Evolutionary conservation across 345 rosid genomes (phyloP).

Genomic region (Populus ilicifolia): DNA sequence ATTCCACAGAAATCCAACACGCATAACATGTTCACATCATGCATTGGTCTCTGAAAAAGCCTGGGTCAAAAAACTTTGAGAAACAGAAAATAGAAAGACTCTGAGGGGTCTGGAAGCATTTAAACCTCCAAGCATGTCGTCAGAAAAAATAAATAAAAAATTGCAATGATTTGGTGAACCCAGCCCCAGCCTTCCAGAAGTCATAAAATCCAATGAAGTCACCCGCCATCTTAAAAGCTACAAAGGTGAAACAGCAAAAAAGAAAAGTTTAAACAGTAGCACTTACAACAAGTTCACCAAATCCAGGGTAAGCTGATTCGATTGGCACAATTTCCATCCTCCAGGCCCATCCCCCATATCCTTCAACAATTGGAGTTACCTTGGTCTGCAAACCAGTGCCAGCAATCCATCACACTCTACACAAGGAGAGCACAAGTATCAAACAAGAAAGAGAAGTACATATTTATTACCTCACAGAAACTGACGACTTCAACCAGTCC

Average conservation of each 20-base stretch:
- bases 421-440: background rate
- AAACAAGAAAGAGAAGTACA: background rate
- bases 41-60: background rate
- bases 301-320: slow-evolving; percentile 98
- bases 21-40: background rate
- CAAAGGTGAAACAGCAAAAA: background rate
- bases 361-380: slow-evolving; percentile 95
- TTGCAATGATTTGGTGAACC: background rate
- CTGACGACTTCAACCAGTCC: slow-evolving; percentile 80
- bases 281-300: slow-evolving; percentile 93
- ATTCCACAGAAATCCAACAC: background rate
- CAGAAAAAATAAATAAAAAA: background rate
- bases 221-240: background rate
- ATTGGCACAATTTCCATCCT: slow-evolving; percentile 93
- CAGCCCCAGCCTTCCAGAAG: background rate
- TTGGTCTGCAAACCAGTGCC: slow-evolving; percentile 59
- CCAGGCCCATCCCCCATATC: slow-evolving; percentile 97
- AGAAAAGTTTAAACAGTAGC: background rate
- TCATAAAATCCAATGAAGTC: background rate
- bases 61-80: background rate
- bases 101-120: background rate
- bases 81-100: too few relatives aligned
- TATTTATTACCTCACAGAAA: slow-evolving; percentile 76
- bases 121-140: background rate
- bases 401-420: background rate